Percentiles rank a stretch among this genome's conserved stretches.
These are phyloP conservation scores for Bauhinia variegata DNA, from an alignment of 306 rosid genomes.

Conservation along the genomic window DNA sequence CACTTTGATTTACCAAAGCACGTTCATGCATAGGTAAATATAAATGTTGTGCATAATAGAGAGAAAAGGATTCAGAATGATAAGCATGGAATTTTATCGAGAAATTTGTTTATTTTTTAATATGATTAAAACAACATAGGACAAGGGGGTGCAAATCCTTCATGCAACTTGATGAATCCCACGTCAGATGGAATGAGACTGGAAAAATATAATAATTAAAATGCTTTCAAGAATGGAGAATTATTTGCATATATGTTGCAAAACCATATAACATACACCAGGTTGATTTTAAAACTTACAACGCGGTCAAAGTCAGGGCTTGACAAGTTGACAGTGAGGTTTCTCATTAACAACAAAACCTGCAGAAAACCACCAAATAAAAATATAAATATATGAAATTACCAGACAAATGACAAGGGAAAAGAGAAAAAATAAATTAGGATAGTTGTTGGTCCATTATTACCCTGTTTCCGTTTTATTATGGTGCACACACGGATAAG, in stretches of 20 bases:
- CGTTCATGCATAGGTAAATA: not conserved
- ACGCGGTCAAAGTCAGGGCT: conserved; percentile 73
- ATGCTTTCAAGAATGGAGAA: not conserved
- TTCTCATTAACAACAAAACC: conserved; percentile 88
- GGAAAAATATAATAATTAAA: not conserved
- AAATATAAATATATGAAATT: conserved; percentile 6
- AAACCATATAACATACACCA: not conserved
- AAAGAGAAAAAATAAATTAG: not conserved
- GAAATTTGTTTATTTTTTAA: not conserved
- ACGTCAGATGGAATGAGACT: conserved; percentile 26
- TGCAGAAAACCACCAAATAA: conserved; percentile 50
- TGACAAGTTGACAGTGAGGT: conserved; percentile 78
- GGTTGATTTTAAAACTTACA: conserved; percentile 50
- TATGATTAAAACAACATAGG: not conserved
- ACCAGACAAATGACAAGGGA: not conserved
- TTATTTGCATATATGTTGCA: conserved; percentile 2
- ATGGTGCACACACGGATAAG: not conserved
- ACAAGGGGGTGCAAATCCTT: not conserved
- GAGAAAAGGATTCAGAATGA: no score
- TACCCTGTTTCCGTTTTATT: not conserved
- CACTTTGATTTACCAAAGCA: not conserved
- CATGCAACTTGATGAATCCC: conserved; percentile 2
- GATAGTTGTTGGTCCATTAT: not conserved
- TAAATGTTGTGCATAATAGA: not conserved
- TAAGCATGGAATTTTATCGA: not conserved